Percentiles rank a stretch among this genome's conserved stretches.
These are phyloP conservation scores for Aspergillus thermomutatus DNA, from an alignment of 2,329 filamentous ascomycete genomes.

Conservation along the genomic window DNA sequence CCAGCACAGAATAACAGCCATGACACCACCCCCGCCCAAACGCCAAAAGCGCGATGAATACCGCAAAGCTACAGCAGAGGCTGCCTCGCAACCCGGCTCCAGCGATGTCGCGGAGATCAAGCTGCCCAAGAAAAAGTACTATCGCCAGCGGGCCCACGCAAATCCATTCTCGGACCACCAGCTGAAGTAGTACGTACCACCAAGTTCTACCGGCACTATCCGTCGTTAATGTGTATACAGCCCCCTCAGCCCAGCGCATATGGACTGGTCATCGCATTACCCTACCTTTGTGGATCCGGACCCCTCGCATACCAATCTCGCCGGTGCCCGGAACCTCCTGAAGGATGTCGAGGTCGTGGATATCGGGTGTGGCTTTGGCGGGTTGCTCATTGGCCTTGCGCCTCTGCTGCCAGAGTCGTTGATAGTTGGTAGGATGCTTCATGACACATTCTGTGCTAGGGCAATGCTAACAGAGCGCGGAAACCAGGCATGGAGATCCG, in stretches of 20 bases:
- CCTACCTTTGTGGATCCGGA: conserved; percentile 63
- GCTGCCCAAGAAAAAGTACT: conserved; percentile 92
- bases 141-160: conserved; percentile 91
- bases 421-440: conserved; percentile 64
- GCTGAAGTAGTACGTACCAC: conserved; percentile 70
- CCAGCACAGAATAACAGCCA: conserved; percentile 6
- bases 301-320: conserved; percentile 28
- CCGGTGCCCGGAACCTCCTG: conserved; percentile 44
- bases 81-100: conserved; percentile 19
- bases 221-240: conserved; percentile 45
- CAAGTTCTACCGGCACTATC: background rate
- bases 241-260: conserved; percentile 71
- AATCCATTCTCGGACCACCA: conserved; percentile 97
- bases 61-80: conserved; percentile 48
- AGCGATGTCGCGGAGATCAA: conserved; percentile 42
- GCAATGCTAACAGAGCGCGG: conserved; percentile 1
- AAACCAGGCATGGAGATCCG: conserved; percentile 82
- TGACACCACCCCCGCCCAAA: conserved; percentile 49
- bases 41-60: conserved; percentile 65
- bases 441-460: background rate
- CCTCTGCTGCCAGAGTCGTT: conserved; percentile 77
- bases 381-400: conserved; percentile 79
- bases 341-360: conserved; percentile 88
- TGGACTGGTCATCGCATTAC: conserved; percentile 89
- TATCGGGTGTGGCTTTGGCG: conserved; percentile 95